phyloP scores from a whole-genome alignment of 2,329 filamentous ascomycete genomes.

The Xylaria sp. region DNA sequence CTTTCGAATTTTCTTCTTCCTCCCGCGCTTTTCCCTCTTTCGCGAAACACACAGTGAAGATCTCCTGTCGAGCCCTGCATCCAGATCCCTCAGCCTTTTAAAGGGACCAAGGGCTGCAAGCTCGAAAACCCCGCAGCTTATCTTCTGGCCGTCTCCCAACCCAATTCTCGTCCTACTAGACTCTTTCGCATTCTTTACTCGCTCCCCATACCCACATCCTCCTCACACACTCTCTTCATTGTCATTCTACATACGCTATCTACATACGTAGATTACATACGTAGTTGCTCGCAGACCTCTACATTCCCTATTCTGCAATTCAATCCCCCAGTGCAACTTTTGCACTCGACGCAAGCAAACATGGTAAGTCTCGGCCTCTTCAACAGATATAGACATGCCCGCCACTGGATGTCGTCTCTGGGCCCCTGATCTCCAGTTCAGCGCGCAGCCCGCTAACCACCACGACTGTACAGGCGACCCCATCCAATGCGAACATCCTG shows the following conservation, averaged over 20 bases:
- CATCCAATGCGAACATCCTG: conserved; percentile 45
- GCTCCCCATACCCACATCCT: neutral
- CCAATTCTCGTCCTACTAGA: neutral
- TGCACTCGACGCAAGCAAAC: too few species aligned
- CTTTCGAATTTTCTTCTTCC: neutral
- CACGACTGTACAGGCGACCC: neutral
- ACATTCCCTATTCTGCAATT: neutral
- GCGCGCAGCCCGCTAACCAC: neutral
- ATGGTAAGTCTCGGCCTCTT: neutral
- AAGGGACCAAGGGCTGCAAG: neutral
- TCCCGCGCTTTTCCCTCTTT: neutral
- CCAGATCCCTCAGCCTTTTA: neutral
- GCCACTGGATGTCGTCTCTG: too few species aligned
- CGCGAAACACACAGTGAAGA: neutral
- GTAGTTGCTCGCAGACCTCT: neutral
- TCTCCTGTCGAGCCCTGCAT: neutral
- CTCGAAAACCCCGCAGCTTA: neutral
- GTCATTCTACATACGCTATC: neutral
- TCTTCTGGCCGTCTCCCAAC: neutral
- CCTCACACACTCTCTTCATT: neutral
- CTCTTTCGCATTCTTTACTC: neutral
- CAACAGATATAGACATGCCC: neutral
- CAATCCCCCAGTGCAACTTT: too few species aligned
- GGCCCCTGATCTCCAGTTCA: neutral
- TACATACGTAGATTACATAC: too few species aligned